Evolutionary conservation across 768 basidiomycete genomes (phyloP).

Genomic region (Albatrellus ellisii): DNA sequence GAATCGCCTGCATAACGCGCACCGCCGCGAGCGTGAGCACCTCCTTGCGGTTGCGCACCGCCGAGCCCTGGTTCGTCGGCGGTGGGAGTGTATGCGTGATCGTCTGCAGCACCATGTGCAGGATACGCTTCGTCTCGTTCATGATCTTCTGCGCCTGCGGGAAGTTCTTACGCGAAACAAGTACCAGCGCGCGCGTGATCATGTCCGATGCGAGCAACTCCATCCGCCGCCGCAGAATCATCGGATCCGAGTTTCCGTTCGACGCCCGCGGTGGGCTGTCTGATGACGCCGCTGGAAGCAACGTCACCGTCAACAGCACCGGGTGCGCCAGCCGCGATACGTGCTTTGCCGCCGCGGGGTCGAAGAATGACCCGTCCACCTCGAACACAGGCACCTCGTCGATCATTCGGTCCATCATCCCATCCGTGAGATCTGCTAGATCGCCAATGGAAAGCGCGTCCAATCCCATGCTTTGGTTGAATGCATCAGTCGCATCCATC

Average conservation of each 20-base stretch:
- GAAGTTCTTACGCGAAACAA: conserved; percentile 86
- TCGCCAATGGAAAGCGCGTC: conserved; percentile 67
- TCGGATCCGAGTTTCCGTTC: conserved; percentile 49
- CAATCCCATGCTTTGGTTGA: conserved; percentile 76
- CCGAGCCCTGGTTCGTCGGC: conserved; percentile 28
- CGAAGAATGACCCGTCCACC: conserved; percentile 91
- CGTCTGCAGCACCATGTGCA: conserved; percentile 82
- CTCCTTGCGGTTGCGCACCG: conserved; percentile 70
- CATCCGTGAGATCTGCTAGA: conserved; percentile 60
- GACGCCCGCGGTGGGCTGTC: conserved; percentile 21
- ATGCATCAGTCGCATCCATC: conserved; percentile 80
- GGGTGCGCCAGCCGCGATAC: conserved; percentile 87
- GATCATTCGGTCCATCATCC: conserved; percentile 94
- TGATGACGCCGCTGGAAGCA: conserved; percentile 54
- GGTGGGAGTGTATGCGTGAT: conserved; percentile 62
- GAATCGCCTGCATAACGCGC: conserved; percentile 69
- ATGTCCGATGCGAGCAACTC: conserved; percentile 95
- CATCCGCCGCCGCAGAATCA: conserved; percentile 89
- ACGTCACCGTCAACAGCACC: conserved; percentile 85
- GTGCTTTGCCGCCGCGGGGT: conserved; percentile 73
- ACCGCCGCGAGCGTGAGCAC: conserved; percentile 58
- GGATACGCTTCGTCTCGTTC: conserved; percentile 81
- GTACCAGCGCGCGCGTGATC: conserved; percentile 88
- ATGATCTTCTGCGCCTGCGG: conserved; percentile 85
- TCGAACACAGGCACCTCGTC: conserved; percentile 96